Conservation (phyloP, 1,284 basidiomycete species). For the Ceratobasidium sp. region DNA sequence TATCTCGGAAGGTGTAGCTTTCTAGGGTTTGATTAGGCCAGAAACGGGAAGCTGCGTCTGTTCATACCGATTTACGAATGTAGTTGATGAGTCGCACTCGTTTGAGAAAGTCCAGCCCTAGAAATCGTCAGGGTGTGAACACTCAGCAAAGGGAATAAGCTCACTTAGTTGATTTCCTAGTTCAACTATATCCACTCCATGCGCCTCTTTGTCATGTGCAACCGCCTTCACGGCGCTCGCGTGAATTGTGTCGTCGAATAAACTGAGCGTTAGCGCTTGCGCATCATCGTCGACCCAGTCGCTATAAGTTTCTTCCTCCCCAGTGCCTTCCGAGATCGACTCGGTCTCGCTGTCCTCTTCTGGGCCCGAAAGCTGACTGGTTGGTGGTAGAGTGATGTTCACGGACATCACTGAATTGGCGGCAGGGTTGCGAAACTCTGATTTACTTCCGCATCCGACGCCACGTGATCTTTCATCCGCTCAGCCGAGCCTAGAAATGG, state of each 20-base stretch:
- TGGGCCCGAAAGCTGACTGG: constrained; percentile 33
- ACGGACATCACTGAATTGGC: constrained; percentile 33
- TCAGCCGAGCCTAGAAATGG: no score
- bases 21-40: constrained; percentile 60
- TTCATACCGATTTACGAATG: constrained; percentile 77
- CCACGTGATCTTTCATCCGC: background rate
- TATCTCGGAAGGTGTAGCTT: constrained; percentile 65
- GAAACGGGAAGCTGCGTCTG: no score
- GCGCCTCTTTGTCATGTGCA: constrained; percentile 72
- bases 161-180: constrained; percentile 68
- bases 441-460: constrained; percentile 40
- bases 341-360: constrained; percentile 37
- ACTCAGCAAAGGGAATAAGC: constrained; percentile 57
- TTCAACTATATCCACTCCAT: constrained; percentile 75
- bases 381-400: constrained; percentile 34
- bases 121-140: constrained; percentile 49
- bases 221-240: constrained; percentile 74
- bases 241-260: constrained; percentile 83
- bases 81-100: constrained; percentile 88
- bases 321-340: constrained; percentile 24
- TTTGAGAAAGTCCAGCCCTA: constrained; percentile 75
- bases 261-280: constrained; percentile 73
- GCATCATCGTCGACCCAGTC: constrained; percentile 82
- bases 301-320: constrained; percentile 75
- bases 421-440: constrained; percentile 13